Base-by-base conservation (phyloP, 768 basidiomycete genomes). In the Russula sp. region DNA sequence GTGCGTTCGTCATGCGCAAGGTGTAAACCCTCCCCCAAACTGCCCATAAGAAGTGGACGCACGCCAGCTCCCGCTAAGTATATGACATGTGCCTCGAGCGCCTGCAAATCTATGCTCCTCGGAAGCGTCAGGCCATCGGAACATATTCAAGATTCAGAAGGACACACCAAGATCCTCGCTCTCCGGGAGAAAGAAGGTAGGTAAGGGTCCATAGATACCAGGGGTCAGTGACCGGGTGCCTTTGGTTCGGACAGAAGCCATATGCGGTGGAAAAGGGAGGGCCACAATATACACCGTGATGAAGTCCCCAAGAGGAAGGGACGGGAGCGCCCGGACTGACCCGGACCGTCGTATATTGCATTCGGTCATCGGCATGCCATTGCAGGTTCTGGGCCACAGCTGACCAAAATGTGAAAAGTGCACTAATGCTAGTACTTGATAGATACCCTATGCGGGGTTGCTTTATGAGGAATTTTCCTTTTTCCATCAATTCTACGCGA, bases 21-120 rank as follows among this genome's bases (percentile, higher is more conserved):
- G 69, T 94, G 91, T 64, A 84, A 80, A 20, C 88, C 91, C 71
- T 95, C 93, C 66, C 93, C 86, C 89, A 90, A 90, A 5, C 89
- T 87, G 18, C 92, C 92, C 38, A 84, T 80, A 53, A 93, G 76
- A 63, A 95, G 75, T 16, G 87, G 87, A 8, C 75, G 80, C 65
- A 90, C 85, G 29, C 88, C 88, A 13, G 83, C 85, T 52, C 75
- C 74, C 9, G 87, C 90, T 50, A 84, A 74, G 47, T 78, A 79
- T 56, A 82, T 75, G 47, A 90, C 78, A 74, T 93, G 91, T 9
- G 75, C 73, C 69, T 85, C 79, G 67, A 93, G 88, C 0, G 86
- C 72, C 14, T 78, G 76, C 38, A 93, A 71, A 73, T 94, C 92
- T 83, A 56, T 16, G 34, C 64, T 51, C 35, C 43, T 22, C 56